Percentiles rank a stretch among this genome's conserved stretches.
Evolutionary conservation across 768 basidiomycete genomes (phyloP).

Genomic region (Inosperma sp.): DNA sequence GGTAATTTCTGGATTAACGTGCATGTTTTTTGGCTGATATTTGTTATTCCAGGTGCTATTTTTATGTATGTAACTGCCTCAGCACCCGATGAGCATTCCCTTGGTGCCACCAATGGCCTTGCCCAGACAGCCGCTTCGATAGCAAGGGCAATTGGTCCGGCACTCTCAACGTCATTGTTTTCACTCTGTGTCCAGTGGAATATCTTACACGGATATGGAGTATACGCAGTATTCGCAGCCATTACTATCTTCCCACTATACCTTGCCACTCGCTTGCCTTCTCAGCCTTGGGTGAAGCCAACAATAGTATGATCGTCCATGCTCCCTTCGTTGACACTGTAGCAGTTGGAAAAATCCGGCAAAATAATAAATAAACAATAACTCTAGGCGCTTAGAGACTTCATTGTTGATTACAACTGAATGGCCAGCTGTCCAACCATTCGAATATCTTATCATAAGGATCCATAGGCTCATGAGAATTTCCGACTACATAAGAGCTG

Average conservation of each 20-base stretch:
- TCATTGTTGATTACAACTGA: no score
- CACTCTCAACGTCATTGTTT: constrained; percentile 48
- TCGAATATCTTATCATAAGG: no score
- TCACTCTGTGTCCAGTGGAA: constrained; percentile 48
- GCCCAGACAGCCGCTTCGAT: constrained; percentile 47
- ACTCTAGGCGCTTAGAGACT: no score
- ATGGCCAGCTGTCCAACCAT: no score
- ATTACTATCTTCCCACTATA: constrained; percentile 34
- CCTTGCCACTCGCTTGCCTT: constrained; percentile 39
- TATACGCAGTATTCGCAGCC: constrained; percentile 39
- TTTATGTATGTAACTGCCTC: constrained; percentile 50
- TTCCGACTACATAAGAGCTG: no score
- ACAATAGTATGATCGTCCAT: background rate
- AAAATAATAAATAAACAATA: no score
- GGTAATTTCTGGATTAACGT: constrained; percentile 28
- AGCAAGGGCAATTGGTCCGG: constrained; percentile 52
- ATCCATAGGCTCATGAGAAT: no score
- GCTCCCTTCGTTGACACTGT: no score
- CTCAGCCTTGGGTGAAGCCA: constrained; percentile 27
- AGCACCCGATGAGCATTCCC: constrained; percentile 47
- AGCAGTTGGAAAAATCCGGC: no score
- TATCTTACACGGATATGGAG: constrained; percentile 46
- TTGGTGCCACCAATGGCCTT: constrained; percentile 57
- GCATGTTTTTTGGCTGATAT: background rate
- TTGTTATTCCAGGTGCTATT: constrained; percentile 35